Conservation (phyloP, 495 filamentous ascomycete species). For the Beverwykella pulmonaria region DNA sequence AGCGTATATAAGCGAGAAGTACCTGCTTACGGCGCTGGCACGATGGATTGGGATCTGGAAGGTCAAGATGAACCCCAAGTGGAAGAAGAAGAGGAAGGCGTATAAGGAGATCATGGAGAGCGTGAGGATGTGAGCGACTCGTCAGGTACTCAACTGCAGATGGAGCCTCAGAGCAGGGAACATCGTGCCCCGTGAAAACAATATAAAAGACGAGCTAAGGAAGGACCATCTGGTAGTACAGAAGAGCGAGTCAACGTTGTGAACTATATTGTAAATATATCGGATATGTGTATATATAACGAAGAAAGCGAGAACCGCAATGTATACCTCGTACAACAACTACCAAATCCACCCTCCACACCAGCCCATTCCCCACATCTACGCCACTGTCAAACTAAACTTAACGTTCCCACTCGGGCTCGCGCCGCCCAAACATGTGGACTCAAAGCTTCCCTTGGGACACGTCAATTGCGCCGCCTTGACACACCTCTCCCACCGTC, state of each 20-base stretch:
- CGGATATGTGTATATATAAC: not conserved
- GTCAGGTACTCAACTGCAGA: no score
- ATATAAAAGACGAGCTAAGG: no score
- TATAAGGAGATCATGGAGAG: conserved; percentile 81
- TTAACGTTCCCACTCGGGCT: conserved; percentile 50
- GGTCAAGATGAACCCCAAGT: conserved; percentile 56
- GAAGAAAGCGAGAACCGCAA: not conserved
- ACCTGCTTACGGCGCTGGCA: conserved; percentile 70
- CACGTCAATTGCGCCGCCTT: conserved; percentile 54
- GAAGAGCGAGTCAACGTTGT: not conserved
- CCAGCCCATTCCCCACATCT: not conserved
- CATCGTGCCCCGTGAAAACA: no score
- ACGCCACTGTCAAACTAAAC: conserved; percentile 47
- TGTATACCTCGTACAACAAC: no score
- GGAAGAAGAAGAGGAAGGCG: conserved; percentile 75
- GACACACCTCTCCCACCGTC: conserved; percentile 55
- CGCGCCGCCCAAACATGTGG: conserved; percentile 55
- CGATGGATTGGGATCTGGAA: conserved; percentile 64
- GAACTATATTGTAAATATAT: not conserved
- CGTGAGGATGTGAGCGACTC: conserved; percentile 55
- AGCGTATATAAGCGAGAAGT: conserved; percentile 71
- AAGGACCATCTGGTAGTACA: no score
- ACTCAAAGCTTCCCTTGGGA: conserved; percentile 50
- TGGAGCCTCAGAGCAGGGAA: no score
- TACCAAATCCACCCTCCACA: not conserved